Evolutionary conservation across 2,329 filamentous ascomycete species (phyloP).

Genomic region (Microdochium trichocladiopsis): DNA sequence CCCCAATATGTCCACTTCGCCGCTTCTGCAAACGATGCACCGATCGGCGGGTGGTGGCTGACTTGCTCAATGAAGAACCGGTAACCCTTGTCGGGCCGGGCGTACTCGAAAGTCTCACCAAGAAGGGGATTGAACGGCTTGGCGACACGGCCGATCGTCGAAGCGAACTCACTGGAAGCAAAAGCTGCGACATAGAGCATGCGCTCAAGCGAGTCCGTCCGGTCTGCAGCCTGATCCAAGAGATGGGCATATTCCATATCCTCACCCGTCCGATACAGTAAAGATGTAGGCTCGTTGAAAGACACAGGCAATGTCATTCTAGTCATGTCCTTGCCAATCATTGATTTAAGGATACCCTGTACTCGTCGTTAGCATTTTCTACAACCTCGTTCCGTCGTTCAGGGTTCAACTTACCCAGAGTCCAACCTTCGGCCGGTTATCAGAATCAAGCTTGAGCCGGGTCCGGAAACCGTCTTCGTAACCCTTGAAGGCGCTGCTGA

Average conservation of each 20-base stretch:
- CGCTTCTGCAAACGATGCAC: constrained; percentile 87
- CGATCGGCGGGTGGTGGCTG: constrained; percentile 91
- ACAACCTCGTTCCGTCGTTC: neutral
- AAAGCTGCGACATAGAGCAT: constrained; percentile 94
- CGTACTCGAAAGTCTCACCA: constrained; percentile 96
- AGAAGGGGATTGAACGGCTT: constrained; percentile 97
- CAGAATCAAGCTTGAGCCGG: constrained; percentile 80
- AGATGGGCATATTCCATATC: constrained; percentile 98
- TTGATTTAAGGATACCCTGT: constrained; percentile 92
- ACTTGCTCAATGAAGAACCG: constrained; percentile 99
- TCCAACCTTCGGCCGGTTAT: constrained; percentile 88
- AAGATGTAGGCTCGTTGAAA: constrained; percentile 95
- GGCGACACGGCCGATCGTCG: constrained; percentile 90
- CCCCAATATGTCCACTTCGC: constrained; percentile 97
- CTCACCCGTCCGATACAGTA: constrained; percentile 90
- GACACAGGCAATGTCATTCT: constrained; percentile 98
- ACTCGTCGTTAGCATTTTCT: constrained; percentile 12
- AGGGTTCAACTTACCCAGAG: constrained; percentile 69
- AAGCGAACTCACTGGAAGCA: constrained; percentile 93
- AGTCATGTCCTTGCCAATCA: constrained; percentile 99
- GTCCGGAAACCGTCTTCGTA: constrained; percentile 85
- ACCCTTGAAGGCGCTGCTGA: constrained; percentile 73
- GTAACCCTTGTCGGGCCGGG: constrained; percentile 91
- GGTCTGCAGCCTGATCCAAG: constrained; percentile 79
- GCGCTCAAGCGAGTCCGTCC: constrained; percentile 80